phyloP scores from a whole-genome alignment of 1,284 basidiomycete species.

The Tilletia setariae region DNA sequence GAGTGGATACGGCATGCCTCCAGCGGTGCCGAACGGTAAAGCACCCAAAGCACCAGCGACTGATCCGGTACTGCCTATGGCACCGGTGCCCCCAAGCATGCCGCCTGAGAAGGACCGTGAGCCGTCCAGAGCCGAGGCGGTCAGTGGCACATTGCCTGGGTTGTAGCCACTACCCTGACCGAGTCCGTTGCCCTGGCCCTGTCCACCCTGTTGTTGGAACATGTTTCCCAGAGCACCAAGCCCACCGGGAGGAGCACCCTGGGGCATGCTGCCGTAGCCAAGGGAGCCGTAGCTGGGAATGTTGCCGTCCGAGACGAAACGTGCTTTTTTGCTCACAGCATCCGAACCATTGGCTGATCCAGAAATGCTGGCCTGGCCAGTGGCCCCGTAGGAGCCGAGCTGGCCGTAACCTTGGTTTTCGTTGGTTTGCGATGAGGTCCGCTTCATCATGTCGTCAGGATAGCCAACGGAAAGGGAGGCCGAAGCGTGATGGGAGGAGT shows the following conservation, averaged over 20 bases:
- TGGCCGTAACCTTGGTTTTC: slow-evolving; percentile 28
- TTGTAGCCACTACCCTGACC: background rate
- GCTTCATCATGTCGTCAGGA: slow-evolving; percentile 36
- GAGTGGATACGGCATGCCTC: background rate
- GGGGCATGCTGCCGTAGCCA: slow-evolving; percentile 19
- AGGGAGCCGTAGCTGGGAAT: slow-evolving; percentile 30
- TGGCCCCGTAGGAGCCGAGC: slow-evolving; percentile 24
- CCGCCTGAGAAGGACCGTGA: slow-evolving; percentile 37
- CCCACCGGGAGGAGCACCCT: background rate
- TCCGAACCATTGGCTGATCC: slow-evolving; percentile 14
- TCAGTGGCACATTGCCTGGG: background rate
- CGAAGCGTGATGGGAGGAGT: slow-evolving; percentile 18
- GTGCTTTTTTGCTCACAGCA: slow-evolving; percentile 34
- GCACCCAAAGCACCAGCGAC: background rate
- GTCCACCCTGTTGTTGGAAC: background rate
- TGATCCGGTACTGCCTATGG: background rate
- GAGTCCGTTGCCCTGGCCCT: background rate
- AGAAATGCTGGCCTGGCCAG: slow-evolving; percentile 23
- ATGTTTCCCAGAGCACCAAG: background rate
- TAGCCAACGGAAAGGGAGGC: slow-evolving; percentile 19
- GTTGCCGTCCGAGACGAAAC: slow-evolving; percentile 44
- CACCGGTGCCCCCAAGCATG: background rate
- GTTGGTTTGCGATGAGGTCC: slow-evolving; percentile 36
- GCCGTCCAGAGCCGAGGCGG: slow-evolving; percentile 13
- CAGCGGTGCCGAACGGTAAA: background rate